Evolutionary conservation across 106 monocot genomes (phyloP).

Genomic region (Alisma plantagoaquatica): DNA sequence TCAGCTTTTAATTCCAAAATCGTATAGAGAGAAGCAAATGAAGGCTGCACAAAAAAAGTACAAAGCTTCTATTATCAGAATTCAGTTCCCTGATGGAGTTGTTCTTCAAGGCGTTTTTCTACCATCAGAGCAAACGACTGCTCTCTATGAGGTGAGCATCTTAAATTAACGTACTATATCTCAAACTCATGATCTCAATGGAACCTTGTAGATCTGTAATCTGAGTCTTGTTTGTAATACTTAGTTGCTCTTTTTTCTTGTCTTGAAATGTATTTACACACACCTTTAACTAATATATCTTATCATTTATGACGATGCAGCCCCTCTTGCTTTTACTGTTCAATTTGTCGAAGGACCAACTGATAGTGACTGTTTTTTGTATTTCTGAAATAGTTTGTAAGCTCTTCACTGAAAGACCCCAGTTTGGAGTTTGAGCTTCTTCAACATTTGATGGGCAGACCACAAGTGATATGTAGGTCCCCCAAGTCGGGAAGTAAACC

Average conservation of each 20-base stretch:
- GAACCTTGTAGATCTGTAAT: too few relatives aligned
- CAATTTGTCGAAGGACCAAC: too few relatives aligned
- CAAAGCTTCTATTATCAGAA: too few relatives aligned
- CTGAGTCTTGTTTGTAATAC: too few relatives aligned
- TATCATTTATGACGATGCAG: too few relatives aligned
- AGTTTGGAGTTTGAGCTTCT: slow-evolving; percentile 72
- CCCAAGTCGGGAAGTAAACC: slow-evolving; percentile 16
- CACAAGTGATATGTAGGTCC: slow-evolving; percentile 31
- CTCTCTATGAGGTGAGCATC: slow-evolving; percentile 73
- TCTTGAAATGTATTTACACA: too few relatives aligned
- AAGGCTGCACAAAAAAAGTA: slow-evolving; percentile 40
- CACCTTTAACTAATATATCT: too few relatives aligned
- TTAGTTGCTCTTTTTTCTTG: too few relatives aligned
- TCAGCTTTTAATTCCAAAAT: too few relatives aligned
- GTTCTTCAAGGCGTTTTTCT: slow-evolving; percentile 67
- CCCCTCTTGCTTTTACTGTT: too few relatives aligned
- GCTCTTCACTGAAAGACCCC: slow-evolving; percentile 50
- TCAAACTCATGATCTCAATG: too few relatives aligned
- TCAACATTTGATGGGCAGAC: slow-evolving; percentile 30
- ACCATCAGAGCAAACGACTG: slow-evolving; percentile 54
- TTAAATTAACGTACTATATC: too few relatives aligned
- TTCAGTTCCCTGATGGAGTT: slow-evolving; percentile 85
- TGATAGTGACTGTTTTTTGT: background rate
- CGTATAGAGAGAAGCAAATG: slow-evolving; percentile 67
- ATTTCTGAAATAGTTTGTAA: slow-evolving; percentile 60